These are phyloP conservation scores for Albatrellus ellisii DNA, from an alignment of 768 basidiomycete species.

Conservation along the genomic window DNA sequence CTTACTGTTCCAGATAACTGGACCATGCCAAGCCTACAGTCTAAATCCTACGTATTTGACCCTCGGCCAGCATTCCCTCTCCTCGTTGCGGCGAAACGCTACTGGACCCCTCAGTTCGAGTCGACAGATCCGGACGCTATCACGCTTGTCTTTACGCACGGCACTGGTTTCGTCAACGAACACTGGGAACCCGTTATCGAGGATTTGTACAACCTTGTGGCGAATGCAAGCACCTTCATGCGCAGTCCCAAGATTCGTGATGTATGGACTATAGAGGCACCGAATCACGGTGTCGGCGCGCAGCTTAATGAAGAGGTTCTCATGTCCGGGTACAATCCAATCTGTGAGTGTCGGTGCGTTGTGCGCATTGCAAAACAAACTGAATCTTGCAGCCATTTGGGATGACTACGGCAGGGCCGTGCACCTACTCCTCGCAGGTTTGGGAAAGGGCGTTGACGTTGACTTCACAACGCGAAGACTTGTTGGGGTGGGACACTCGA, in stretches of 20 bases:
- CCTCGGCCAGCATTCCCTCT: conserved; percentile 39
- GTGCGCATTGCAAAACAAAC: background rate
- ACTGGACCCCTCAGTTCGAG: conserved; percentile 26
- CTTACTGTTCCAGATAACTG: no score
- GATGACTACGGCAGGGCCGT: conserved; percentile 37
- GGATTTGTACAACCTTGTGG: conserved; percentile 25
- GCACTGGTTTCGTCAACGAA: conserved; percentile 44
- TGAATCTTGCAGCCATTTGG: conserved; percentile 29
- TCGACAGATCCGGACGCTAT: conserved; percentile 25
- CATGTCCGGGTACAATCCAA: conserved; percentile 25
- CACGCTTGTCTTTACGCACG: conserved; percentile 40
- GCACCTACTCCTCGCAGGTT: conserved; percentile 33
- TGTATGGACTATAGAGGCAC: conserved; percentile 37
- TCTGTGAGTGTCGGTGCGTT: conserved; percentile 22
- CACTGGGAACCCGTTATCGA: conserved; percentile 45
- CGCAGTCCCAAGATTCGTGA: conserved; percentile 28
- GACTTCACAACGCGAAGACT: conserved; percentile 34
- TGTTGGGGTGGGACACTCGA: conserved; percentile 42
- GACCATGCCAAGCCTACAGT: conserved; percentile 2
- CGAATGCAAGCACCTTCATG: background rate
- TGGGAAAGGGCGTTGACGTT: conserved; percentile 34
- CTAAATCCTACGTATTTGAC: conserved; percentile 31
- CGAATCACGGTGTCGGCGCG: conserved; percentile 43
- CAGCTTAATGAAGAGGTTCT: conserved; percentile 32
- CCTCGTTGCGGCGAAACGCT: conserved; percentile 35